Base-by-base conservation (phyloP, 1,139 yeast genomes). In the Diutina scorzettiae region DNA sequence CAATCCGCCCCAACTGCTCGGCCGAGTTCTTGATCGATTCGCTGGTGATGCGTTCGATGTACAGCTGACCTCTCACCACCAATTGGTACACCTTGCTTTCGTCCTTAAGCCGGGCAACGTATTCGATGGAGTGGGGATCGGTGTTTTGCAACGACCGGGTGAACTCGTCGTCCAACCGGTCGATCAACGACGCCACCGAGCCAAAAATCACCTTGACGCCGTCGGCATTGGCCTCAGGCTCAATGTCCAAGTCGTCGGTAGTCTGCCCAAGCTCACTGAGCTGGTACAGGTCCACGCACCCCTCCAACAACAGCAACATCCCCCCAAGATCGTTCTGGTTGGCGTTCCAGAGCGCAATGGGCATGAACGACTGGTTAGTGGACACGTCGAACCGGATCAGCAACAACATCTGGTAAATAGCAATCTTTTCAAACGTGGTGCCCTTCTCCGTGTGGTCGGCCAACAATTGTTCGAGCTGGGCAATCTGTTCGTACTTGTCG, bases 101-200 rank as follows among this genome's bases (percentile, higher is more conserved):
- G 62, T 89, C 96, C 61, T 83, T 81, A 59, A 93, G 74, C 59
- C 97, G 77, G 52, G 82, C 87, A 51, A 91, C 76, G 62, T 91
- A 93, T 61, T 93, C 98, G 47, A 85, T 80, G 25, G 97, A 84
- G 60, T 91, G 97, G 42, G 96, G 96, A 59, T 91, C 97, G 53
- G 86, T 80, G 53, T 78, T 77, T 60, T 89, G 89, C 53, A 91
- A 73, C 42, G 95, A 86, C 53, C 82, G 78, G 49, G 84, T 83
- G 54, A 89, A 81, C 66, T 93, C 99, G 56, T 91, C 97, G 59
- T 89, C 96, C 51, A 93, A 73, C 62, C 97, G 79, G 66, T 91
- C 98, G 48, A 89, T 83, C 48, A 83, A 75, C 14, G 96, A 80
- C 42, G 85, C 76, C 44, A 91, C 69, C 32, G 95, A 84, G 40